These are phyloP conservation scores for Fragilariopsis cylindrus DNA, from an alignment of 108 stramenopile species.

Conservation along the genomic window DNA sequence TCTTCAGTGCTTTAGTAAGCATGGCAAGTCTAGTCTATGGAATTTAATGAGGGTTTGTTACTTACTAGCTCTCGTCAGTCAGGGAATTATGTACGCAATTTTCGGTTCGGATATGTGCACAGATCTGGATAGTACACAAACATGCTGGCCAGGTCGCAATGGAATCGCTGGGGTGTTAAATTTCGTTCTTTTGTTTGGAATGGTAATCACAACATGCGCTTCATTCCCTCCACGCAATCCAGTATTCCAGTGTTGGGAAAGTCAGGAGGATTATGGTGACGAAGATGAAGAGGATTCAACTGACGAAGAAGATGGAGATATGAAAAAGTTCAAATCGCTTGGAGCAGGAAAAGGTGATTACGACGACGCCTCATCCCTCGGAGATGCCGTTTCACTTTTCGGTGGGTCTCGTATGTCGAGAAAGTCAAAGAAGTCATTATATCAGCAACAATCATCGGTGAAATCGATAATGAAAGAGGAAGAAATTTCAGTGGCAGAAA, in stretches of 20 bases:
- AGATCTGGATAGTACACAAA: not conserved
- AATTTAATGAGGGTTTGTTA: slow-evolving; percentile 26
- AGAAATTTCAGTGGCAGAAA: not conserved
- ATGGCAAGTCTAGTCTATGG: slow-evolving; percentile 36
- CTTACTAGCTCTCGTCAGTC: slow-evolving; percentile 14
- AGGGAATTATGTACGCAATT: slow-evolving; percentile 19
- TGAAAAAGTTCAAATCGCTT: slow-evolving; percentile 6
- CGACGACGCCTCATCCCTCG: not conserved
- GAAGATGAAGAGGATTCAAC: slow-evolving; percentile 14
- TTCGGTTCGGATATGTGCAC: slow-evolving; percentile 18
- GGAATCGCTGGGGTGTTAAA: slow-evolving; percentile 23
- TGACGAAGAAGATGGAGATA: slow-evolving; percentile 8
- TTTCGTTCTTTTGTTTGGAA: slow-evolving; percentile 22
- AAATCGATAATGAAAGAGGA: not conserved
- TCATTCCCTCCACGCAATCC: slow-evolving; percentile 38
- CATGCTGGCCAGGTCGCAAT: slow-evolving; percentile 18
- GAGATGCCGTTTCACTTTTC: slow-evolving; percentile 32
- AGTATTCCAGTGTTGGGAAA: slow-evolving; percentile 35
- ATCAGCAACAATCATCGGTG: not conserved
- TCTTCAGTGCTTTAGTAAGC: slow-evolving; percentile 37
- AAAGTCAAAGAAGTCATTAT: not conserved
- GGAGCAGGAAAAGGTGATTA: not conserved
- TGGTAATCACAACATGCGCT: slow-evolving; percentile 36
- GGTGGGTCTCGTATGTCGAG: slow-evolving; percentile 4
- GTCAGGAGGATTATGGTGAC: not conserved